phyloP scores from a whole-genome alignment of 768 basidiomycete genomes.

The Pleurotus ostreatus region DNA sequence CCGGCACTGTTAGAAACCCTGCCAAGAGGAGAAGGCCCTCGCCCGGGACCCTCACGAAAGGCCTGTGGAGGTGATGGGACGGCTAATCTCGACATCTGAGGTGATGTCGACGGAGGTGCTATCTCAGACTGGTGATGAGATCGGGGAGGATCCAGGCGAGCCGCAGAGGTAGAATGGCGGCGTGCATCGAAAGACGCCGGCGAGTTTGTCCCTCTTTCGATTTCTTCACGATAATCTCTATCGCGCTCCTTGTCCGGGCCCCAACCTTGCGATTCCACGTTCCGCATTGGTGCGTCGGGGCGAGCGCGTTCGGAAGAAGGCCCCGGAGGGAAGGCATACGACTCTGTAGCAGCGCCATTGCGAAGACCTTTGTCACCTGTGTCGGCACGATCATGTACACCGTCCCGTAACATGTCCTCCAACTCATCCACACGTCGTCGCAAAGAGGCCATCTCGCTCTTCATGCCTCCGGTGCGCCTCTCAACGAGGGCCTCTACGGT shows the following conservation, averaged over 20 bases:
- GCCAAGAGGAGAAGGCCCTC: conserved; percentile 7
- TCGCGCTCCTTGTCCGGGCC: conserved; percentile 30
- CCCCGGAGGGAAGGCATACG: conserved; percentile 45
- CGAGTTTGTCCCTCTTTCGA: conserved; percentile 38
- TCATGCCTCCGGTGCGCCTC: conserved; percentile 52
- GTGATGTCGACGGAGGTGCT: conserved; percentile 20
- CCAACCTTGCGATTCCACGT: conserved; percentile 36
- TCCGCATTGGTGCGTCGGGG: conserved; percentile 30
- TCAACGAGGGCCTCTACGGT: conserved; percentile 60
- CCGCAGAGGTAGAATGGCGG: conserved; percentile 45
- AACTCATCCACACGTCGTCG: conserved; percentile 66
- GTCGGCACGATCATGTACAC: conserved; percentile 15
- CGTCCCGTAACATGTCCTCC: conserved; percentile 43
- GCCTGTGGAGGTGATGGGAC: conserved; percentile 29
- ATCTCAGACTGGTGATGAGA: conserved; percentile 13
- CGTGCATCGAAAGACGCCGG: conserved; percentile 48
- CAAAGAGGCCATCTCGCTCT: conserved; percentile 57
- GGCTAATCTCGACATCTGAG: conserved; percentile 20
- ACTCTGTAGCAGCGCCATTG: conserved; percentile 36
- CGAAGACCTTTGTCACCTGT: conserved; percentile 26
- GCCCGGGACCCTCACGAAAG: conserved; percentile 25
- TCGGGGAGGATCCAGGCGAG: conserved; percentile 43
- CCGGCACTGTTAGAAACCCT: neutral
- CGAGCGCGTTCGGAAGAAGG: conserved; percentile 27
- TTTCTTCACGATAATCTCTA: conserved; percentile 30